Percentiles rank a stretch among this genome's conserved stretches.
These are phyloP conservation scores for Lophiostoma macrostomum DNA, from an alignment of 495 filamentous ascomycete genomes.

Conservation along the genomic window DNA sequence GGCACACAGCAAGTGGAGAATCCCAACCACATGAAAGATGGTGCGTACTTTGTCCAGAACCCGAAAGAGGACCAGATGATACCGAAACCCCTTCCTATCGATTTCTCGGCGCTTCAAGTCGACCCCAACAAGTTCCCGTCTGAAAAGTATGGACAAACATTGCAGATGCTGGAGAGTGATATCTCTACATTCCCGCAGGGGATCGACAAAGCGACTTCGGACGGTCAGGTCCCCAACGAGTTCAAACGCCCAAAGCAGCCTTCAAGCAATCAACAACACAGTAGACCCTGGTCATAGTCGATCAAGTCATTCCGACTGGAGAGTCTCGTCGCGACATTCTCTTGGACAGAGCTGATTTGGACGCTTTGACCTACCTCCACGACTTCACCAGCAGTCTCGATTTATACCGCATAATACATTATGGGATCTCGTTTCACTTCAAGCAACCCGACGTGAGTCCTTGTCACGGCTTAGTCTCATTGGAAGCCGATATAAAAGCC, in stretches of 20 bases:
- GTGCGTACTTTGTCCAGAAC: conserved; percentile 11
- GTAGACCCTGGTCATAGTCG: conserved; percentile 2
- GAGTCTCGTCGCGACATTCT: no score
- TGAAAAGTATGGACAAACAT: conserved; percentile 2
- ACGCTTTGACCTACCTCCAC: no score
- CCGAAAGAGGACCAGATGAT: neutral
- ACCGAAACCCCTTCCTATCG: conserved; percentile 14
- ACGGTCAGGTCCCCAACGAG: neutral
- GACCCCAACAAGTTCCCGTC: conserved; percentile 18
- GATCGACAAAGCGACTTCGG: neutral
- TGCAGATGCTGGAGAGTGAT: conserved; percentile 10
- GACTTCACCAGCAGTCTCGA: no score
- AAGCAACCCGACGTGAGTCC: no score
- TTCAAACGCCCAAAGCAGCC: neutral
- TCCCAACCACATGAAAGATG: neutral
- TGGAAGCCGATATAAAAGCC: no score
- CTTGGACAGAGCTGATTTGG: no score
- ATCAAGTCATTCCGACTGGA: no score
- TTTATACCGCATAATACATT: no score
- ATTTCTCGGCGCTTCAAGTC: conserved; percentile 9
- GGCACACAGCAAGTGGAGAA: conserved; percentile 4
- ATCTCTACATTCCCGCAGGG: conserved; percentile 3
- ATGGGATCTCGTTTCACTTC: no score
- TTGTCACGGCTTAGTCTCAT: no score
- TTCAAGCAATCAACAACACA: neutral